phyloP scores from a whole-genome alignment of 352 stramenopile species.

The Phytophthora fragariae region DNA sequence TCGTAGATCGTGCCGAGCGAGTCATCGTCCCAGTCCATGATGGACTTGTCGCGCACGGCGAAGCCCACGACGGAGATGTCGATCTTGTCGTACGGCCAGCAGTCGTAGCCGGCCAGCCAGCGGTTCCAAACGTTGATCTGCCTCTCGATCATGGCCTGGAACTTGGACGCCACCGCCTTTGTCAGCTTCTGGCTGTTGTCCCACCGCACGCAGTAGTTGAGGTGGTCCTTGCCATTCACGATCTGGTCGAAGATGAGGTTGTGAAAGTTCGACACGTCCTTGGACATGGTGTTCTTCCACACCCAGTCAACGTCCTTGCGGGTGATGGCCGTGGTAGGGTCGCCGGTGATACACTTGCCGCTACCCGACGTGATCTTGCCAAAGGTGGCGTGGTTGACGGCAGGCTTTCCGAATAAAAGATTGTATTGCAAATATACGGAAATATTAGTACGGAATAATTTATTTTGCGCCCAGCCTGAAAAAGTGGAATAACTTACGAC shows the following conservation, averaged over 20 bases:
- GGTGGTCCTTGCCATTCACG: not conserved
- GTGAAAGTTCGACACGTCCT: not conserved
- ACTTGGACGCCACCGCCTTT: not conserved
- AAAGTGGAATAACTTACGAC: too few species aligned
- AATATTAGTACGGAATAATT: too few species aligned
- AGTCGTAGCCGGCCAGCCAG: not conserved
- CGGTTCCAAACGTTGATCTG: not conserved
- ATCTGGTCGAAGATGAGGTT: not conserved
- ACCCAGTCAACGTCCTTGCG: conserved; percentile 16
- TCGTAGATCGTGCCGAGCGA: conserved; percentile 3
- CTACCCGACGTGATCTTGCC: conserved; percentile 6
- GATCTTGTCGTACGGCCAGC: conserved; percentile 2
- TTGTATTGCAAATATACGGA: too few species aligned
- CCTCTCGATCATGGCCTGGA: not conserved
- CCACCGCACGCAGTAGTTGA: not conserved
- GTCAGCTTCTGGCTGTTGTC: not conserved
- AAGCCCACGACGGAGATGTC: not conserved
- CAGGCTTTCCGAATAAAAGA: too few species aligned
- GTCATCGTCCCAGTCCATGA: not conserved
- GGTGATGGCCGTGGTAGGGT: conserved; percentile 15
- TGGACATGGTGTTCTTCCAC: conserved; percentile 25
- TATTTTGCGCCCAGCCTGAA: too few species aligned
- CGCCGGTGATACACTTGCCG: conserved; percentile 8
- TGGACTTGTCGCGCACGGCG: not conserved
- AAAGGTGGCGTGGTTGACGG: conserved; percentile 11